Conservation (phyloP, 2,329 filamentous ascomycete genomes). For the Alternaria rosae region DNA sequence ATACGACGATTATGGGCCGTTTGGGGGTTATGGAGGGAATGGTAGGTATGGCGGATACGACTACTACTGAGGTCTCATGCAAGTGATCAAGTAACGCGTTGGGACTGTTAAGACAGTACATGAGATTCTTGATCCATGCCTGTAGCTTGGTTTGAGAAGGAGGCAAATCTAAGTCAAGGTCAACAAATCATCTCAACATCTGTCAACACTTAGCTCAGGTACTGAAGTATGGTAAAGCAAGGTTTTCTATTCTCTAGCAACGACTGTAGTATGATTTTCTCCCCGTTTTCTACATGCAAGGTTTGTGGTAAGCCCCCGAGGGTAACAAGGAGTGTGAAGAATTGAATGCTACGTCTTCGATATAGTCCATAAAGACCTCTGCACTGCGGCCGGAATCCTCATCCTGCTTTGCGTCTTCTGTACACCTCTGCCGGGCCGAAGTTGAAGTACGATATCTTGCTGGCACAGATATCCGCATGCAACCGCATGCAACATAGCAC, state of each 20-base stretch:
- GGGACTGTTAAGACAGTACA: no score
- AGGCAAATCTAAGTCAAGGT: no score
- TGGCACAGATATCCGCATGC: not conserved
- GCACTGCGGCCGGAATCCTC: not conserved
- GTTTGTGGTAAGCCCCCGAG: not conserved
- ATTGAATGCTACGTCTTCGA: conserved; percentile 2
- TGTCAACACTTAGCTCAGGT: not conserved
- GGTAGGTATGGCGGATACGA: not conserved
- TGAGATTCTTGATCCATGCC: no score
- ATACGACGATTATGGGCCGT: not conserved
- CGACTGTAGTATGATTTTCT: conserved; percentile 13
- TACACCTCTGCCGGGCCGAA: not conserved
- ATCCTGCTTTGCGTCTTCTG: not conserved
- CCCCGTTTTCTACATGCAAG: conserved; percentile 2
- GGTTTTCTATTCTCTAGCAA: not conserved
- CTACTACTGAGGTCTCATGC: not conserved
- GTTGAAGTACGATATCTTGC: not conserved
- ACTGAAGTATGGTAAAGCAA: not conserved
- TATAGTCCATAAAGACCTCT: not conserved
- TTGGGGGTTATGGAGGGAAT: not conserved
- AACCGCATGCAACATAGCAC: not conserved
- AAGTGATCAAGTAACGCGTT: not conserved
- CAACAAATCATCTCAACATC: no score
- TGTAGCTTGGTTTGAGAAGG: no score
- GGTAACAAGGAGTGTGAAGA: conserved; percentile 7